Percentiles rank a stretch among this genome's conserved stretches.
Conservation (phyloP, 2,329 filamentous ascomycete genomes). For the Amauroascus verrucosus region DNA sequence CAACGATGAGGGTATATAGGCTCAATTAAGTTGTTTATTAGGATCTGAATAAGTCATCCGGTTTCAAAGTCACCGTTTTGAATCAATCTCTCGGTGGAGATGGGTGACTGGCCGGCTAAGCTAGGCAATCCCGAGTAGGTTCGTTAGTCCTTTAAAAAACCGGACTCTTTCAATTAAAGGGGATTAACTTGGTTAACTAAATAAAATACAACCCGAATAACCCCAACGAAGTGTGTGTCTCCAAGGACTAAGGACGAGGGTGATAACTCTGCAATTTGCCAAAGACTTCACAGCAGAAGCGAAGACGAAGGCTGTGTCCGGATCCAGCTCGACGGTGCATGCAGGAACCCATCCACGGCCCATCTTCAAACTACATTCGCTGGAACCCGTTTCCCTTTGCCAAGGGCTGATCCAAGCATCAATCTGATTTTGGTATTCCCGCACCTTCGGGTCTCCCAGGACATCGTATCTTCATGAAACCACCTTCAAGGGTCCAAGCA, state of each 20-base stretch:
- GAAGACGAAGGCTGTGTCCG: background rate
- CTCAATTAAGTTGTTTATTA: background rate
- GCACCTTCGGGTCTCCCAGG: background rate
- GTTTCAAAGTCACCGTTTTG: background rate
- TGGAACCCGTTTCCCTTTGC: background rate
- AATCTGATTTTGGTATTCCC: background rate
- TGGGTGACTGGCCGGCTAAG: background rate
- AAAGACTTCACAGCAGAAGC: background rate
- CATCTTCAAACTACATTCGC: background rate
- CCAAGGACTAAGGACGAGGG: no score
- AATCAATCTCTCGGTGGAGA: background rate
- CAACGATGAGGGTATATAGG: background rate
- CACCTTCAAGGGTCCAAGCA: background rate
- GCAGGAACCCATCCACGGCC: conserved; percentile 8
- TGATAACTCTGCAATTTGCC: no score
- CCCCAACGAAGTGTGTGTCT: no score
- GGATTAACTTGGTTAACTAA: no score
- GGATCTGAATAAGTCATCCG: background rate
- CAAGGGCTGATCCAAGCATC: background rate
- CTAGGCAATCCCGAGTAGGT: no score
- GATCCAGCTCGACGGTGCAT: conserved; percentile 8
- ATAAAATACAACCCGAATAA: no score
- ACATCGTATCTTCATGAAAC: background rate
- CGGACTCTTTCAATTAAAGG: no score
- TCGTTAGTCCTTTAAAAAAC: no score